A percentile compares a stretch with the other conserved stretches of the same genome.
Evolutionary conservation across 495 filamentous ascomycete genomes (phyloP).

Genomic region (Hyaloscypha finlandica): DNA sequence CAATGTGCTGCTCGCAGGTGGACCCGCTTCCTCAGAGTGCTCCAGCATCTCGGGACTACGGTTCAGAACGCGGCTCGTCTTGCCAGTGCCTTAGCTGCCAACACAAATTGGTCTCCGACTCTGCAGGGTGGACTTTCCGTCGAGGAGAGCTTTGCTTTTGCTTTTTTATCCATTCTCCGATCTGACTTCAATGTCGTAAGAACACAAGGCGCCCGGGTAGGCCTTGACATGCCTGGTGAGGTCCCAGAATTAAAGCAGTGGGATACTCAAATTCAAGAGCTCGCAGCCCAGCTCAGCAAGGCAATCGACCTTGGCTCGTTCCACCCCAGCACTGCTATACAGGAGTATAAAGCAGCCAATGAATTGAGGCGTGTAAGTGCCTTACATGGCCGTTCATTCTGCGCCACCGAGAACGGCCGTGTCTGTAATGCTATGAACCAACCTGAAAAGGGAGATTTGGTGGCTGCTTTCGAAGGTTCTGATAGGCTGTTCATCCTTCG

Average conservation of each 20-base stretch:
- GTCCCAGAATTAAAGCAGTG: neutral
- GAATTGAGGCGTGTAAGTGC: neutral
- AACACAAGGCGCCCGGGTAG: too few species aligned
- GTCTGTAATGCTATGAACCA: conserved; percentile 3
- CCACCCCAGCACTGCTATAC: neutral
- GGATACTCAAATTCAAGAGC: neutral
- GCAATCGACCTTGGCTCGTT: neutral
- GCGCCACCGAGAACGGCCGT: neutral
- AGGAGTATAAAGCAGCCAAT: neutral
- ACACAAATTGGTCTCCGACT: neutral
- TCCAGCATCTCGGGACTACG: neutral
- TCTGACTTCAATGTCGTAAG: neutral
- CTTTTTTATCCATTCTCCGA: neutral
- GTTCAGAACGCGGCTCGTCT: neutral
- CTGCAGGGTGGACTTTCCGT: neutral
- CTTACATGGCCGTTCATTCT: conserved; percentile 4
- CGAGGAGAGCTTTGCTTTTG: neutral
- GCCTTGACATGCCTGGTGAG: too few species aligned
- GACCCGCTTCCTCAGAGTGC: neutral
- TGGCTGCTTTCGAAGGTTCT: conserved; percentile 1
- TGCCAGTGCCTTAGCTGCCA: neutral
- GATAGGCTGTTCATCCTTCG: conserved; percentile 3
- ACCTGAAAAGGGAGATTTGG: neutral
- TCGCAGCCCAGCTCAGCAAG: neutral
- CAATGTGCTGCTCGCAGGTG: neutral